phyloP scores from a whole-genome alignment of 2,329 filamentous ascomycete genomes.

The Penicillium brasilianum region DNA sequence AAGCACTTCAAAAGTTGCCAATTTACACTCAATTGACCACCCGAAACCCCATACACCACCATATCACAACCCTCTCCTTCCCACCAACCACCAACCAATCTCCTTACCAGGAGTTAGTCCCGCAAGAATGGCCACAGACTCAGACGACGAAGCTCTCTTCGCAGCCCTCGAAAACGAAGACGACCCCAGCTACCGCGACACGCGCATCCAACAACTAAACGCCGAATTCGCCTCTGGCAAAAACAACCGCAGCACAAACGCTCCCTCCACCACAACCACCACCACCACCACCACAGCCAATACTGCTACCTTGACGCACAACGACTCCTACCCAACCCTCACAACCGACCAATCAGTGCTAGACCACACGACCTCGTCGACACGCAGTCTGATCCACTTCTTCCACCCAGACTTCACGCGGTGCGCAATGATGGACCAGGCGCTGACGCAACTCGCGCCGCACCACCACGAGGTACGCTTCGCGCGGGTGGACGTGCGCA shows the following conservation, averaged over 20 bases:
- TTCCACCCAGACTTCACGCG: conserved; percentile 67
- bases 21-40: neutral
- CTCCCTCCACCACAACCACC: conserved; percentile 4
- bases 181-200: conserved; percentile 60
- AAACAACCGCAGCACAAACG: conserved; percentile 37
- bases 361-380: conserved; percentile 63
- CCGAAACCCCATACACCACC: neutral
- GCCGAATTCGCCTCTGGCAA: conserved; percentile 59
- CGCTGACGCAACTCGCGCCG: conserved; percentile 54
- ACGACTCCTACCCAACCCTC: conserved; percentile 45
- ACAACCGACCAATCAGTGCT: conserved; percentile 62
- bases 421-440: conserved; percentile 66
- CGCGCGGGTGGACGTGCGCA: conserved; percentile 52
- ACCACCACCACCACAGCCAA: conserved; percentile 13
- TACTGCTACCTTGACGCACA: conserved; percentile 28
- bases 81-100: neutral
- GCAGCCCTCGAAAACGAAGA: conserved; percentile 60
- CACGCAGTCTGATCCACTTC: conserved; percentile 66
- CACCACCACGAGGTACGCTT: conserved; percentile 51
- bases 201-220: conserved; percentile 65
- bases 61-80: neutral
- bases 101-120: neutral
- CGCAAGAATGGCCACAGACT: conserved; percentile 34
- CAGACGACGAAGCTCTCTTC: conserved; percentile 66
- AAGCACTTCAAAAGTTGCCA: neutral